Conservation (phyloP, 495 filamentous ascomycete species). For the Pyronema domesticum region DNA sequence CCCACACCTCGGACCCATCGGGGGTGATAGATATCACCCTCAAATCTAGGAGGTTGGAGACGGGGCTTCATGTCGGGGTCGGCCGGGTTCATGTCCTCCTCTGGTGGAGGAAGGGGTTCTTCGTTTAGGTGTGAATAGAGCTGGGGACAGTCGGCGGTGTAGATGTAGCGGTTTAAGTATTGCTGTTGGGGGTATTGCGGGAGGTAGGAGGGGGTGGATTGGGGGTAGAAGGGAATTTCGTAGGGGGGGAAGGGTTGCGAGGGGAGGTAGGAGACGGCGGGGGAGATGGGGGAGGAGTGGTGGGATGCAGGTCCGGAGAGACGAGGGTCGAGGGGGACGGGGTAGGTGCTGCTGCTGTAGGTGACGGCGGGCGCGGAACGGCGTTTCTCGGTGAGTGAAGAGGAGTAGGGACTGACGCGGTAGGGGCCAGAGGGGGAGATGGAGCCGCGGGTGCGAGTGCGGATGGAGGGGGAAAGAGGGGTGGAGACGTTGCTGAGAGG, state of each 20-base stretch:
- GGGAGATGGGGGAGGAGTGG: conserved; percentile 39
- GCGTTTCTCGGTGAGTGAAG: not conserved
- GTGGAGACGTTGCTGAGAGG: not conserved
- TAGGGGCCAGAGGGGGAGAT: not conserved
- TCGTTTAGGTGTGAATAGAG: conserved; percentile 52
- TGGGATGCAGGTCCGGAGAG: conserved; percentile 28
- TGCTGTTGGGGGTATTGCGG: conserved; percentile 50
- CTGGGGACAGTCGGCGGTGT: conserved; percentile 52
- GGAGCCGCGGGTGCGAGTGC: not conserved
- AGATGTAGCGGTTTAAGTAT: conserved; percentile 43
- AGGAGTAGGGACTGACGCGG: not conserved
- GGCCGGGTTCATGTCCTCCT: conserved; percentile 55
- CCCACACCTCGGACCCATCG: conserved; percentile 62
- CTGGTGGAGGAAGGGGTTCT: conserved; percentile 47
- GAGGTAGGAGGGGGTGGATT: conserved; percentile 27
- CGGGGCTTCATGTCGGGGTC: conserved; percentile 52
- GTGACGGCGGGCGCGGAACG: conserved; percentile 13
- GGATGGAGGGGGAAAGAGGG: not conserved
- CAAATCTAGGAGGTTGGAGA: conserved; percentile 60
- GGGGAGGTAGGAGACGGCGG: conserved; percentile 24
- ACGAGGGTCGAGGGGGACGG: conserved; percentile 28
- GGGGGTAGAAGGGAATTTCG: conserved; percentile 21
- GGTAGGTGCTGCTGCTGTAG: not conserved
- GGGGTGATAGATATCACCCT: conserved; percentile 61
- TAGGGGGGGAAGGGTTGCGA: not conserved